phyloP scores from a whole-genome alignment of 176 grass and related monocot species.

The Chrysopogon serrulatus region DNA sequence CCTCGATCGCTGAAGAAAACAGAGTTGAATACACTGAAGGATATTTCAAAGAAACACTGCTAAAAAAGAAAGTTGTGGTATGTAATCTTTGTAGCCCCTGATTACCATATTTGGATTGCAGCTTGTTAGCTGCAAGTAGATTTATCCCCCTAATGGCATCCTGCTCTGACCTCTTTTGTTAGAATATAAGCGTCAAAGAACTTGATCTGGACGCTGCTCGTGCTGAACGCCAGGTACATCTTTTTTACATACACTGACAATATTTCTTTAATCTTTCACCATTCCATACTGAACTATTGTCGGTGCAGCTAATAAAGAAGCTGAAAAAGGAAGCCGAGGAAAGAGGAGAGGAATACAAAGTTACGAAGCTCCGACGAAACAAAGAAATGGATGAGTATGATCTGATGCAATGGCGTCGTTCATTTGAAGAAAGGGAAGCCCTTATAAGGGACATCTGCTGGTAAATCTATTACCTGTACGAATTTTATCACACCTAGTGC shows the following conservation, averaged over 20 bases:
- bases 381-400: constrained; percentile 94
- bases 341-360: constrained; percentile 71
- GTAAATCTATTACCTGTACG: constrained; percentile 25
- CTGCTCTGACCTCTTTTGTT: constrained; percentile 20
- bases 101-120: neutral
- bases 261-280: neutral
- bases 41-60: constrained; percentile 49
- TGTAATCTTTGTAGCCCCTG: neutral
- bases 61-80: constrained; percentile 90
- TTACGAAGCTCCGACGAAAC: constrained; percentile 54
- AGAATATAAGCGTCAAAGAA: constrained; percentile 71
- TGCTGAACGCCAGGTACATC: constrained; percentile 70
- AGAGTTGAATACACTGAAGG: constrained; percentile 77
- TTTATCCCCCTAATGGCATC: neutral
- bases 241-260: neutral
- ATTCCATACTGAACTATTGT: constrained; percentile 12
- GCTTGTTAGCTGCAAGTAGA: neutral
- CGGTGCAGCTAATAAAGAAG: constrained; percentile 52
- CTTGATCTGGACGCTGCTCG: constrained; percentile 82
- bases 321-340: constrained; percentile 65
- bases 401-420: constrained; percentile 79
- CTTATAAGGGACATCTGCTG: constrained; percentile 93
- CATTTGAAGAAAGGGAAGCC: constrained; percentile 79
- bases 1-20: constrained; percentile 61
- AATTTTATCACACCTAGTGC: neutral